These are phyloP conservation scores for Alternaria rosae DNA, from an alignment of 2,329 filamentous ascomycete genomes.

Conservation along the genomic window DNA sequence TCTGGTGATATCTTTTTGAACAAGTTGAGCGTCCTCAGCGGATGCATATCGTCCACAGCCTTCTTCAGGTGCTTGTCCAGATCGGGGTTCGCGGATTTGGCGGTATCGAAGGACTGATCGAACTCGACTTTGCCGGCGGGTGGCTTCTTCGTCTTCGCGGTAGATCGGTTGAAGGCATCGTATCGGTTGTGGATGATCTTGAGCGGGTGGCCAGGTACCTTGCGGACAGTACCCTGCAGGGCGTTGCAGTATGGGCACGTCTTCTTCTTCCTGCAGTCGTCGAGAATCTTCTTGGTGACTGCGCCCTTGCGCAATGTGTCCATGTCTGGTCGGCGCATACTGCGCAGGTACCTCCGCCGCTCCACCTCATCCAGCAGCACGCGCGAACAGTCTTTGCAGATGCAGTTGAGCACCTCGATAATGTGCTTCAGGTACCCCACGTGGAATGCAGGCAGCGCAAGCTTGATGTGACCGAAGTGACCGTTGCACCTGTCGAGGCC, in stretches of 20 bases:
- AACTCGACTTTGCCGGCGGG: conserved; percentile 85
- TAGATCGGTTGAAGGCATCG: conserved; percentile 85
- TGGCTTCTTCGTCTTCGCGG: conserved; percentile 81
- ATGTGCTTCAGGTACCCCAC: conserved; percentile 96
- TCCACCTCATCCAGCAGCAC: conserved; percentile 84
- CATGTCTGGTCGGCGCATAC: conserved; percentile 79
- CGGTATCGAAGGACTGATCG: conserved; percentile 82
- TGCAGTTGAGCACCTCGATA: conserved; percentile 89
- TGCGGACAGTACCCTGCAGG: conserved; percentile 90
- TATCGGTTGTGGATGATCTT: conserved; percentile 97
- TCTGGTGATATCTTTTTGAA: conserved; percentile 85
- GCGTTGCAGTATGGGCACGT: conserved; percentile 80
- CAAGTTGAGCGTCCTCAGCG: conserved; percentile 84
- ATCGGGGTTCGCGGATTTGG: conserved; percentile 78
- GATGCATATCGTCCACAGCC: conserved; percentile 93
- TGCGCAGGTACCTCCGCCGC: conserved; percentile 77
- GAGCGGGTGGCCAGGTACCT: conserved; percentile 79
- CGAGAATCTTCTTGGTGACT: conserved; percentile 86
- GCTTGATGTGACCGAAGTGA: conserved; percentile 91
- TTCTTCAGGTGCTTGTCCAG: conserved; percentile 91
- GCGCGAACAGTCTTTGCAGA: conserved; percentile 90
- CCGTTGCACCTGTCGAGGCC: conserved; percentile 86
- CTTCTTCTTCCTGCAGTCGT: conserved; percentile 87
- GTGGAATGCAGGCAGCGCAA: conserved; percentile 92
- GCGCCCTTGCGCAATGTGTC: conserved; percentile 86